These are phyloP conservation scores for Yamadazyma spencermartinsiae DNA, from an alignment of 1,139 yeast species.

Conservation along the genomic window DNA sequence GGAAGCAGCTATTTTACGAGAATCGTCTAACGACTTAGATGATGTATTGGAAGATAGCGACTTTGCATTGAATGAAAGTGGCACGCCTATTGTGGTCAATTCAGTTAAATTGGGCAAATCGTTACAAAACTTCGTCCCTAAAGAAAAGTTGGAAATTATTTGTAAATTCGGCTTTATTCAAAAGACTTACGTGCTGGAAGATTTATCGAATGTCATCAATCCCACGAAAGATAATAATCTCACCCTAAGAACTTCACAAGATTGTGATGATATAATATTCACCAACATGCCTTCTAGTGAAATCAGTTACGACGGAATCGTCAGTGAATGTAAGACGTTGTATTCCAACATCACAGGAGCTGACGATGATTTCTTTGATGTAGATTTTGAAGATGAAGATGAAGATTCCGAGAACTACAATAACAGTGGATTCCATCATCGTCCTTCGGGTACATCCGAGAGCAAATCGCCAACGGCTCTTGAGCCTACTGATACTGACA, in stretches of 20 bases:
- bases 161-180: constrained; percentile 84
- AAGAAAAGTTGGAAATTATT: constrained; percentile 72
- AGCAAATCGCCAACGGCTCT: constrained; percentile 7
- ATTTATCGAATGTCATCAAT: constrained; percentile 39
- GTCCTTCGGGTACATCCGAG: background rate
- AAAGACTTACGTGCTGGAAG: constrained; percentile 51
- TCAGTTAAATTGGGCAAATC: constrained; percentile 86
- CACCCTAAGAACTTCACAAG: constrained; percentile 29
- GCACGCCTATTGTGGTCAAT: constrained; percentile 64
- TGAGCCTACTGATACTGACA: constrained; percentile 27
- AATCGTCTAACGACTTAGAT: constrained; percentile 57
- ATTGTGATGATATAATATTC: constrained; percentile 53
- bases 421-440: constrained; percentile 18
- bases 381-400: constrained; percentile 94
- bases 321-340: constrained; percentile 74
- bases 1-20: constrained; percentile 79
- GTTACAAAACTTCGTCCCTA: constrained; percentile 79
- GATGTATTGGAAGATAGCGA: constrained; percentile 53
- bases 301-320: constrained; percentile 85
- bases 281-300: constrained; percentile 78
- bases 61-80: constrained; percentile 53
- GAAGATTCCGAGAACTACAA: constrained; percentile 32
- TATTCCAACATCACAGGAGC: constrained; percentile 83
- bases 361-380: constrained; percentile 93
- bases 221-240: constrained; percentile 36